Base-by-base conservation (phyloP, 208 protist genomes). In the Trypanosoma conorhini region DNA sequence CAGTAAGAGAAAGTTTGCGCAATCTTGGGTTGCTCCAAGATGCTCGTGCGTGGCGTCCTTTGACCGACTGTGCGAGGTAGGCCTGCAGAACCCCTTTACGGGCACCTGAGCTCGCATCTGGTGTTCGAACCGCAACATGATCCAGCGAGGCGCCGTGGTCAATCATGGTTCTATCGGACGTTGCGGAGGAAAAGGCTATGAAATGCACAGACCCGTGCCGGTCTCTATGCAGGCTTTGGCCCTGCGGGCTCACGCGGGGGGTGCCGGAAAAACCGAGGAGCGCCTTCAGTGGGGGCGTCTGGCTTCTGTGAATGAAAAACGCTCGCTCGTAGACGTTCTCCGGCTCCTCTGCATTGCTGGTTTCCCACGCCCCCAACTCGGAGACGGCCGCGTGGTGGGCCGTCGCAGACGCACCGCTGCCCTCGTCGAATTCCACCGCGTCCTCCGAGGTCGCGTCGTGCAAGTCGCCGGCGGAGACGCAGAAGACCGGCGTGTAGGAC, bases 81-180 rank as follows among this genome's bases (percentile, higher is more conserved):
- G 46, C 48, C 38, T 59, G 38, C 58, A 65, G 33, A 44, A 72
- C n/a, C 5, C 35, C 50, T 26, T 58, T 72, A 3, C 28, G 30
- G 33, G 31, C 17, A 12, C 21, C 44, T 22, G 17, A 1, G 12
- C 24, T 63, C 9, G 12, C 0, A 40, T 56, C 61, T 35, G 61
- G 46, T 40, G 61, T 54, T 67, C 59, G 61, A 13, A 62, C 35
- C 10, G 1, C 15, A 15, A 74, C 42, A 31, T 26, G 42, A 26
- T 75, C 70, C 24, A 40, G 1, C 21, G 44, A 26, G 15, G 52
- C 19, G 0, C 70, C 70, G 54, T 75, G 31, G 54, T 75, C 70
- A 19, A 75, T 38, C 62, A 75, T 63, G 12, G 70, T 75, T 30
- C 55, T 64, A 57, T 75, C 70, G 28, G 70, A 75, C 35, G 70